Base-by-base conservation (phyloP, 2,329 filamentous ascomycete species). In the Talaromyces sp. region DNA sequence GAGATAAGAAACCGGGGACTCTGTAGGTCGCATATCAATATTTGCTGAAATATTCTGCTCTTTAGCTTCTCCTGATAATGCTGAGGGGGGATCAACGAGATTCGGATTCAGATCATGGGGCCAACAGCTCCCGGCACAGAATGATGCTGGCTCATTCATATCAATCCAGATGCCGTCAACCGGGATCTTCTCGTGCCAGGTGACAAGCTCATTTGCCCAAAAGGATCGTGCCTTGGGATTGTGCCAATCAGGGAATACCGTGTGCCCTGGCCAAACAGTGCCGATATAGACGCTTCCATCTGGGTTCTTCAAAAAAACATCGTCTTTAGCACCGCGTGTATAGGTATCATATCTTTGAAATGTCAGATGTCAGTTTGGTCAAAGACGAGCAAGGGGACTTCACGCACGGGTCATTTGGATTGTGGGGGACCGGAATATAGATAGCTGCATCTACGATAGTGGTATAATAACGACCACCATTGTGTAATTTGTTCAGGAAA, bases 121-220 rank as follows among this genome's bases (percentile, higher is more conserved):
- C 19, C 89, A 89, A 63, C 89, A 91, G 58, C 83, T 87, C 3
- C 89, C 88, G 8, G 87, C 78, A 60, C 88, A 91, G 74, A 86
- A 86, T 0, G 82, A 85, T 7, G 80, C 80, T 2, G 82, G 82
- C 61, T 86, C 84, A 41, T 70, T 79, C 82, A 86, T 86, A 53
- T 86, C 84, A 51, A 85, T 80, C 84, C 83, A 85, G 55, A 77
- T 70, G 13, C 77, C 79, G 50, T 82, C 79, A 61, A 79, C 84
- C 0, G 77, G 71, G 13, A 85, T 62, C 24, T 84, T 79, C 36
- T 80, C 72, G 65, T 83, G 71, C 71, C 79, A 85, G 3, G 65
- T 68, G 8, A 70, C 66, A 64, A 86, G 76, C 59, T 81, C 77
- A 33, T 82, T 77, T 17, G 77, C 75, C 84, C 84, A 86, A 77